These are phyloP conservation scores for Suillus spraguei DNA, from an alignment of 768 basidiomycete genomes.

Conservation along the genomic window DNA sequence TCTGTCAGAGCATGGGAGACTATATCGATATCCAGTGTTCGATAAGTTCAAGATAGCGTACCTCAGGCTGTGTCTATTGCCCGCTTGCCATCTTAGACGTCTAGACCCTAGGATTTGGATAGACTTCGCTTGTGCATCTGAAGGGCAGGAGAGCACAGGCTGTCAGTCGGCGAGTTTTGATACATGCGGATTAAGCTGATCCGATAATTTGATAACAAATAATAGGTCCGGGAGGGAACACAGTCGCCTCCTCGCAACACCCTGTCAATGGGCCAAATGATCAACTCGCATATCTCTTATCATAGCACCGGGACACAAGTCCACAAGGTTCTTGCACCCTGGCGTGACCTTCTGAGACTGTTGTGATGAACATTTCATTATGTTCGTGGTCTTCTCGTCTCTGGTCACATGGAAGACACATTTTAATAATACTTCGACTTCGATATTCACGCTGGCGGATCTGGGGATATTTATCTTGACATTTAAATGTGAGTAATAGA, in stretches of 20 bases:
- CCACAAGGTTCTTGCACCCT: slow-evolving; percentile 1
- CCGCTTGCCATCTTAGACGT: background rate
- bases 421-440: slow-evolving; percentile 3
- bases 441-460: background rate
- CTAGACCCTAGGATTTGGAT: slow-evolving; percentile 7
- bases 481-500: slow-evolving; percentile 22
- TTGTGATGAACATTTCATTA: background rate
- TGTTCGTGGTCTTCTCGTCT: slow-evolving; percentile 3
- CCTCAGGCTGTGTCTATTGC: slow-evolving; percentile 8
- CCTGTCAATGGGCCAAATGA: slow-evolving; percentile 1
- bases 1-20: slow-evolving; percentile 8
- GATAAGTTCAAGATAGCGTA: slow-evolving; percentile 4
- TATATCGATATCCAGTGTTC: background rate
- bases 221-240: background rate
- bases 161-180: slow-evolving; percentile 1
- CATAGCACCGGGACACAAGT: background rate
- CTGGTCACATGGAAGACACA: slow-evolving; percentile 12
- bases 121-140: slow-evolving; percentile 14
- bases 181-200: slow-evolving; percentile 15
- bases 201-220: background rate
- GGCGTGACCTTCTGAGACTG: background rate
- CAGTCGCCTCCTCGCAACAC: background rate
- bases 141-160: slow-evolving; percentile 7
- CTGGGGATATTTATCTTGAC: slow-evolving; percentile 15
- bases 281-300: slow-evolving; percentile 3